These are phyloP conservation scores for Claviceps maximensis DNA, from an alignment of 2,329 filamentous ascomycete species.

Conservation along the genomic window DNA sequence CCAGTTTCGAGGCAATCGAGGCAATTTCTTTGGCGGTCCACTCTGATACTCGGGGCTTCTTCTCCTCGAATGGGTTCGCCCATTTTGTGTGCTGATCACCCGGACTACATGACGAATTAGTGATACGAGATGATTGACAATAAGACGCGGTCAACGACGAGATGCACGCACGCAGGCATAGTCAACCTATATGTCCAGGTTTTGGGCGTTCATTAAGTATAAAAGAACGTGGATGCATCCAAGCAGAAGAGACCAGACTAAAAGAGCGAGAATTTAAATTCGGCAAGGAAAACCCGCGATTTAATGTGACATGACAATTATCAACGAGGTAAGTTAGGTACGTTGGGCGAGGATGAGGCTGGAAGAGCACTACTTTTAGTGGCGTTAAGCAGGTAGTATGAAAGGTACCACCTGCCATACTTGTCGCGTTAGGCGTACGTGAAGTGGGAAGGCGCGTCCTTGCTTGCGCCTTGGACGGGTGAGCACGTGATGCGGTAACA, in stretches of 20 bases:
- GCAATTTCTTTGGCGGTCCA: conserved; percentile 89
- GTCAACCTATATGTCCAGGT: conserved; percentile 4
- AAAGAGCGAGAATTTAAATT: not conserved
- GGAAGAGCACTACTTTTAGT: not conserved
- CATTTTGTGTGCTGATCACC: conserved; percentile 49
- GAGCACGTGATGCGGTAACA: conserved; percentile 7
- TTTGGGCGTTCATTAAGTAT: not conserved
- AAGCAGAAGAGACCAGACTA: too few species aligned
- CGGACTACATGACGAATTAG: conserved; percentile 33
- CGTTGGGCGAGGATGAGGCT: not conserved
- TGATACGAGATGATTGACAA: not conserved
- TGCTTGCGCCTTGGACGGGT: conserved; percentile 4
- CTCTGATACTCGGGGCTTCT: conserved; percentile 52
- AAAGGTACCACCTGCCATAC: not conserved
- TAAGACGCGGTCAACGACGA: conserved; percentile 5
- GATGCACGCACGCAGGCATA: conserved; percentile 31
- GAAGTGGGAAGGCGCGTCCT: conserved; percentile 3
- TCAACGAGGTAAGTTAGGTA: not conserved
- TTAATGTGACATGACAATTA: not conserved
- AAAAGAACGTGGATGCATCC: not conserved
- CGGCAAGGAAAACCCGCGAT: not conserved
- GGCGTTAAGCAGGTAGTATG: not conserved
- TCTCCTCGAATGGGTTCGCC: conserved; percentile 72
- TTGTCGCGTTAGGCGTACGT: not conserved
- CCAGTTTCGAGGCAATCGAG: conserved; percentile 70